These are phyloP conservation scores for Phytophthora ohioensis DNA, from an alignment of 352 stramenopile species.

Conservation along the genomic window DNA sequence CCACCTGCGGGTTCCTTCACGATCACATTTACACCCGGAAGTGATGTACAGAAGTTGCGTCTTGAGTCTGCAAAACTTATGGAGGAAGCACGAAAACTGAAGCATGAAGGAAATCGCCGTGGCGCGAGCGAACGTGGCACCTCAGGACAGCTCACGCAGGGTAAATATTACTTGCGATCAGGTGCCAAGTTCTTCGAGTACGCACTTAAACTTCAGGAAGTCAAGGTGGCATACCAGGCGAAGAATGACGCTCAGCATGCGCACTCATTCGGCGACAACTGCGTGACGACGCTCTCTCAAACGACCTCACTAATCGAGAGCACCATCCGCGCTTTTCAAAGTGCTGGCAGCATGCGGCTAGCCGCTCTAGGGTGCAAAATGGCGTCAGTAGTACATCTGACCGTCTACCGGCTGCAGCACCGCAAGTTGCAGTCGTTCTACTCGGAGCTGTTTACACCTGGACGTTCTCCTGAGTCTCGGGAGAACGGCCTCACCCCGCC, in stretches of 20 bases:
- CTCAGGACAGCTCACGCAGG: slow-evolving; percentile 65
- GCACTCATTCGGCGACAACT: slow-evolving; percentile 68
- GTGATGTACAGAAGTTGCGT: slow-evolving; percentile 65
- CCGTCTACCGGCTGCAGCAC: slow-evolving; percentile 86
- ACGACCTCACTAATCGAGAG: slow-evolving; percentile 85
- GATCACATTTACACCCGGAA: slow-evolving; percentile 47
- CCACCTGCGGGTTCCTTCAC: slow-evolving; percentile 51
- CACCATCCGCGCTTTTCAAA: slow-evolving; percentile 75
- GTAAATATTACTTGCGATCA: slow-evolving; percentile 78
- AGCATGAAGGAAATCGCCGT: slow-evolving; percentile 82
- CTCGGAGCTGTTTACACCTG: slow-evolving; percentile 81
- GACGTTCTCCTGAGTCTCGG: slow-evolving; percentile 76
- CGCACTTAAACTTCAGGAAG: slow-evolving; percentile 77
- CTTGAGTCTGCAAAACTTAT: slow-evolving; percentile 62
- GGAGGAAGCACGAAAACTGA: slow-evolving; percentile 75
- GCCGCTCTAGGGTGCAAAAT: slow-evolving; percentile 88
- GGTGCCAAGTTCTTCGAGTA: slow-evolving; percentile 89
- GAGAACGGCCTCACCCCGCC: slow-evolving; percentile 78
- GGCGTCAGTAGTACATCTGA: slow-evolving; percentile 78
- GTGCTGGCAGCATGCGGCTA: slow-evolving; percentile 63
- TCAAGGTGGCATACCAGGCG: slow-evolving; percentile 84
- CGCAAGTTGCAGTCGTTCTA: slow-evolving; percentile 82
- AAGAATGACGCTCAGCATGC: slow-evolving; percentile 72
- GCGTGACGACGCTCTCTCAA: slow-evolving; percentile 74
- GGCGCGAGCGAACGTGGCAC: slow-evolving; percentile 53